A percentile compares a stretch with the other conserved stretches of the same genome.
These are phyloP conservation scores for Monosporozyma yasuniensis DNA, from an alignment of 805 yeast species.

Conservation along the genomic window DNA sequence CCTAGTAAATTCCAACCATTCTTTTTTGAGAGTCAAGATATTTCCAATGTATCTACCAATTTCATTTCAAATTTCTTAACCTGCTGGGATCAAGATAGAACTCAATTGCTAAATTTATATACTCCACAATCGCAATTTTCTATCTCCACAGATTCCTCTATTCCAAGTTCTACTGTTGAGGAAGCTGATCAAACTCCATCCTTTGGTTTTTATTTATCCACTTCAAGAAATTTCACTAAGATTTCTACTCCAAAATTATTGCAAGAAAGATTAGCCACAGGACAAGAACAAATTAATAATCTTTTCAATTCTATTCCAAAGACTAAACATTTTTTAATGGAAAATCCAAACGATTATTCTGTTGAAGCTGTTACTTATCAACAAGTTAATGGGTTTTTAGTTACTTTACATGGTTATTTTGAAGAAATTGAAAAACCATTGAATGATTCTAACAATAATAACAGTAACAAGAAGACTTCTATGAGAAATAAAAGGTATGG, in stretches of 20 bases:
- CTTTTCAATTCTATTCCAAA: conserved; percentile 65
- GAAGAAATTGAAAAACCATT: conserved; percentile 59
- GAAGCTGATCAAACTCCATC: conserved; percentile 32
- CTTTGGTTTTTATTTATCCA: conserved; percentile 61
- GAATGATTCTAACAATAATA: conserved; percentile 20
- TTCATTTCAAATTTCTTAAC: conserved; percentile 69
- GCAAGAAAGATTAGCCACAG: conserved; percentile 51
- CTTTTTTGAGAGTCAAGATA: conserved; percentile 73
- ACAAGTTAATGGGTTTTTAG: conserved; percentile 65
- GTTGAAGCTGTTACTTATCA: conserved; percentile 71
- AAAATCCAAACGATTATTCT: conserved; percentile 57
- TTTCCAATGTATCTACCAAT: conserved; percentile 61
- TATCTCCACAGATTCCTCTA: conserved; percentile 60
- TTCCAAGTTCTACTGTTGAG: conserved; percentile 41
- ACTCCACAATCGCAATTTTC: conserved; percentile 83
- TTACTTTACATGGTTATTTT: conserved; percentile 81
- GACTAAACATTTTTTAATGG: conserved; percentile 60
- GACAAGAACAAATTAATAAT: conserved; percentile 56
- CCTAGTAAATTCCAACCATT: conserved; percentile 53
- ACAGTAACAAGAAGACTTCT: conserved; percentile 12
- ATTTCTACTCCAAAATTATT: conserved; percentile 49
- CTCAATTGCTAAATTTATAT: conserved; percentile 62
- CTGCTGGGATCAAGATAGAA: conserved; percentile 72
- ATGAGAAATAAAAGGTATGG: conserved; percentile 22
- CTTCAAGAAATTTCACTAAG: conserved; percentile 72